Conservation (phyloP, 148 eudicot species). For the Nepenthes gracilis region DNA sequence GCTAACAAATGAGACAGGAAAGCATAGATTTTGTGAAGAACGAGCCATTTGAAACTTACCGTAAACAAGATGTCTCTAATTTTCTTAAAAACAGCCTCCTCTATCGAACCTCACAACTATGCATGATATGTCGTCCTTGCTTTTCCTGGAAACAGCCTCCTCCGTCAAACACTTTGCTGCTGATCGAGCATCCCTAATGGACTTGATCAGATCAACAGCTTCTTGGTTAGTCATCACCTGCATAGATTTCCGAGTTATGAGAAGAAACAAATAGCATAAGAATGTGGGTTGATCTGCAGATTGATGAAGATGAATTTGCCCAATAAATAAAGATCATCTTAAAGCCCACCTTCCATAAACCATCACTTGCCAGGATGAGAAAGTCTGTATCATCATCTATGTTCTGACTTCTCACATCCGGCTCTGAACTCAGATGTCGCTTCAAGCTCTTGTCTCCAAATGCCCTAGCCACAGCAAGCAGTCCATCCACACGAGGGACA, state of each 20-base stretch:
- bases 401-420: slow-evolving; percentile 32
- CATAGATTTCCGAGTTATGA: neutral
- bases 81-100: neutral
- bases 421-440: slow-evolving; percentile 84
- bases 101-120: slow-evolving; percentile 55
- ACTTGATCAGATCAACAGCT: slow-evolving; percentile 58
- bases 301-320: neutral
- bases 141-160: slow-evolving; percentile 61
- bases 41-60: too few relatives aligned
- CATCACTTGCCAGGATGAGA: slow-evolving; percentile 83
- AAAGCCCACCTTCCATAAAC: slow-evolving; percentile 70
- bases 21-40: too few relatives aligned
- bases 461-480: slow-evolving; percentile 87
- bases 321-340: neutral
- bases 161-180: slow-evolving; percentile 76
- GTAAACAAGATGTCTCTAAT: too few relatives aligned
- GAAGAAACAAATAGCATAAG: neutral
- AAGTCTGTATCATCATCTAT: slow-evolving; percentile 52
- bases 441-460: slow-evolving; percentile 94
- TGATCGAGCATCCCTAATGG: slow-evolving; percentile 43
- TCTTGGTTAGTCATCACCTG: slow-evolving; percentile 88
- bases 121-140: slow-evolving; percentile 93
- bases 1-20: too few relatives aligned
- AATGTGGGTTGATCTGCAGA: neutral
- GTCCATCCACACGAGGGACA: slow-evolving; percentile 85